These are phyloP conservation scores for Stephanodiscus minutulus DNA, from an alignment of 108 stramenopile genomes.

Conservation along the genomic window DNA sequence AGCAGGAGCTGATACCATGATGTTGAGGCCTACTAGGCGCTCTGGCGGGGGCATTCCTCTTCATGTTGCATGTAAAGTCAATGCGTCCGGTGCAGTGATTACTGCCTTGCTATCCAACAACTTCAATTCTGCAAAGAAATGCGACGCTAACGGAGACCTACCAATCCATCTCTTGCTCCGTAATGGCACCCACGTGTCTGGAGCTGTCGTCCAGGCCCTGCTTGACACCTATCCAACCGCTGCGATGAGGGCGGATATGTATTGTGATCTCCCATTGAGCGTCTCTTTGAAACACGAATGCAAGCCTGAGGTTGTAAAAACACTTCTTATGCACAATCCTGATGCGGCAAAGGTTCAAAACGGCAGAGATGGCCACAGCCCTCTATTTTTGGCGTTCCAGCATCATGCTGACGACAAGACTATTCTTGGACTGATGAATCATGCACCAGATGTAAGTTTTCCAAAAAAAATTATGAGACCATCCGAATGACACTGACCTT, in stretches of 20 bases:
- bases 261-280: constrained; percentile 49
- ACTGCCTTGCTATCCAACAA: constrained; percentile 41
- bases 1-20: constrained; percentile 50
- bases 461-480: background rate
- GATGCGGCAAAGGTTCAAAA: constrained; percentile 51
- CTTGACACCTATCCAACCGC: constrained; percentile 50
- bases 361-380: constrained; percentile 74
- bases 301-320: constrained; percentile 48
- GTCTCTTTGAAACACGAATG: constrained; percentile 46
- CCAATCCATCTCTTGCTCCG: constrained; percentile 50
- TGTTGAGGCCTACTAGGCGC: constrained; percentile 45
- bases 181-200: constrained; percentile 39
- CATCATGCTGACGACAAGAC: constrained; percentile 85
- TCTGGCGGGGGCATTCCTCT: constrained; percentile 50
- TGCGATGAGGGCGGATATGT: constrained; percentile 48
- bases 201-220: constrained; percentile 43
- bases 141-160: constrained; percentile 51
- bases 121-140: constrained; percentile 46
- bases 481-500: background rate
- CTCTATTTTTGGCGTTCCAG: constrained; percentile 79
- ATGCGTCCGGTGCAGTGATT: constrained; percentile 44
- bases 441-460: constrained; percentile 69
- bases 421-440: constrained; percentile 84
- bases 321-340: constrained; percentile 41
- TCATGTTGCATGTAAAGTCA: constrained; percentile 42